These are phyloP conservation scores for Fusarium sp. DNA, from an alignment of 2,329 filamentous ascomycete genomes.

Conservation along the genomic window DNA sequence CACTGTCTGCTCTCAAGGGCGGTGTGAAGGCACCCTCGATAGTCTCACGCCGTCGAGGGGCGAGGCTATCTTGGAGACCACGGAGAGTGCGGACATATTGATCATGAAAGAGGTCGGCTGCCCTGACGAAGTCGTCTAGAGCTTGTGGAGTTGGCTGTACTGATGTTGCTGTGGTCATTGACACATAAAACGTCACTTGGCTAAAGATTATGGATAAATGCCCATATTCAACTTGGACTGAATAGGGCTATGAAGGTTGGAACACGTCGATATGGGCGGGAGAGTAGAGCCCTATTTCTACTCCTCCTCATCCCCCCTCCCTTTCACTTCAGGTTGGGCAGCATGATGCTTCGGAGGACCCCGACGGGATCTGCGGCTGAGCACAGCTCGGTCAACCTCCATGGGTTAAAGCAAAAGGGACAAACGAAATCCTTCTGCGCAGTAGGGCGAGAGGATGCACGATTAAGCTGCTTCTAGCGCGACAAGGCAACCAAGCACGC, in stretches of 20 bases:
- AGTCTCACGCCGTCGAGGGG: conserved; percentile 32
- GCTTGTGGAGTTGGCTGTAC: conserved; percentile 21
- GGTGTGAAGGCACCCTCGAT: conserved; percentile 44
- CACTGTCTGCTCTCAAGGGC: conserved; percentile 42
- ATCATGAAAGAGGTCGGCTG: conserved; percentile 50
- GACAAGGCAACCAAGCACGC: conserved; percentile 17
- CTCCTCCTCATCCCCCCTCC: neutral
- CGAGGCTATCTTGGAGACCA: conserved; percentile 45
- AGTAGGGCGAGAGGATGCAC: conserved; percentile 15
- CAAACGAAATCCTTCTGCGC: conserved; percentile 18
- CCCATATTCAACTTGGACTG: conserved; percentile 6
- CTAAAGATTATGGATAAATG: conserved; percentile 11
- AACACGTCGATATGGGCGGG: neutral
- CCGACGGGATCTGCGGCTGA: conserved; percentile 44
- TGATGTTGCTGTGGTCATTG: conserved; percentile 36
- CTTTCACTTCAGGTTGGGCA: conserved; percentile 8
- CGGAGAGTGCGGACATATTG: conserved; percentile 48
- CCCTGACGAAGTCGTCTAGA: conserved; percentile 51
- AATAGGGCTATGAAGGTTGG: neutral
- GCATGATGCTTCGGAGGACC: conserved; percentile 32
- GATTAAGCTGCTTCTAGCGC: conserved; percentile 35
- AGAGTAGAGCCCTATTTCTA: conserved; percentile 33
- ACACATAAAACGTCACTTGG: conserved; percentile 24
- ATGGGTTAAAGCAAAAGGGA: conserved; percentile 25
- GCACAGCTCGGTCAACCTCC: conserved; percentile 37